These are phyloP conservation scores for Panicum hallii DNA, from an alignment of 202 grass and related monocot genomes.

Conservation along the genomic window DNA sequence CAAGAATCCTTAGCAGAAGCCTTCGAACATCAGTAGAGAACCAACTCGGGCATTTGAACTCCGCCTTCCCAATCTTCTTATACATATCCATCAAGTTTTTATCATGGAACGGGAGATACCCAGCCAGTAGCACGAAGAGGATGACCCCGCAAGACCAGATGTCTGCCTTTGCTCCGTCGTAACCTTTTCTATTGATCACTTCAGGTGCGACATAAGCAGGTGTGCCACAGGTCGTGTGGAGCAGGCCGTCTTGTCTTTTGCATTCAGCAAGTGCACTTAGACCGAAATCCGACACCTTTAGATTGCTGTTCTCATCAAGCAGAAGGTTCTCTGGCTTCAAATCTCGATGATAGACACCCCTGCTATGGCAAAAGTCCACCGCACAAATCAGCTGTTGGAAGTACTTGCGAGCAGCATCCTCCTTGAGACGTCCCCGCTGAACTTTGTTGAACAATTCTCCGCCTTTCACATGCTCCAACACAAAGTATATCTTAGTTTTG, in stretches of 20 bases:
- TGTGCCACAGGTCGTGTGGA: constrained; percentile 97
- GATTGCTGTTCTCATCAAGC: constrained; percentile 84
- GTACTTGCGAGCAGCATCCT: constrained; percentile 86
- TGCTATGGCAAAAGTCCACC: constrained; percentile 89
- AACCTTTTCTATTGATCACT: constrained; percentile 89
- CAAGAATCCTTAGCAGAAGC: constrained; percentile 80
- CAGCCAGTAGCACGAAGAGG: constrained; percentile 85
- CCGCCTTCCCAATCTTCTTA: constrained; percentile 88
- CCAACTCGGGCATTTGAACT: constrained; percentile 86
- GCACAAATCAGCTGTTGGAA: constrained; percentile 92
- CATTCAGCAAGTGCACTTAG: constrained; percentile 76
- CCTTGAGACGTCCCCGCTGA: constrained; percentile 77
- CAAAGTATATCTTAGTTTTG: constrained; percentile 89
- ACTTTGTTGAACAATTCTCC: constrained; percentile 90
- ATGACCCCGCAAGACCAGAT: constrained; percentile 99
- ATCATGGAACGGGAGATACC: constrained; percentile 91
- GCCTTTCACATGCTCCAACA: constrained; percentile 81
- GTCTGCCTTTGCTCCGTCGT: constrained; percentile 91
- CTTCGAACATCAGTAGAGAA: constrained; percentile 71
- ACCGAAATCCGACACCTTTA: constrained; percentile 94
- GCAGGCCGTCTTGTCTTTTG: constrained; percentile 72
- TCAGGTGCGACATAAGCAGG: constrained; percentile 98
- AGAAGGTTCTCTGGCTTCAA: constrained; percentile 93
- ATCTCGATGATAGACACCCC: constrained; percentile 91
- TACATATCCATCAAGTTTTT: constrained; percentile 97